phyloP scores from a whole-genome alignment of 208 protist species.

The Leishmania mexicana region DNA sequence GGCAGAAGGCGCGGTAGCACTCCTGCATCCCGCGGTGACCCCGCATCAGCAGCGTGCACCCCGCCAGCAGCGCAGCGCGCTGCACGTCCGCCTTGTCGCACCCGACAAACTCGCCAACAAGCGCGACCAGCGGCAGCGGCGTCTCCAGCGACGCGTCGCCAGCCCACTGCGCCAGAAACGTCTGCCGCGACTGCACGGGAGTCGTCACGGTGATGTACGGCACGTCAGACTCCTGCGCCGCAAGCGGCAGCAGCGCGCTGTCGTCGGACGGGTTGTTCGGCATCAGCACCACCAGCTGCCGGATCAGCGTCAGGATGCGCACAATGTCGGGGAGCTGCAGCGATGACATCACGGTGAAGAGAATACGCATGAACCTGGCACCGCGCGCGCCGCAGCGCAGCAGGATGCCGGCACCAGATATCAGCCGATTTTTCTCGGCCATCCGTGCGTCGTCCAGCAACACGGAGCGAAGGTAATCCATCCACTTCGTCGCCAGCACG shows the following conservation, averaged over 20 bases:
- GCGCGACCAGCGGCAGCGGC: conserved; percentile 40
- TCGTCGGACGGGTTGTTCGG: conserved; percentile 43
- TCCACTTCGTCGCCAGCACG: conserved; percentile 25
- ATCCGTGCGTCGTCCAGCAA: conserved; percentile 8
- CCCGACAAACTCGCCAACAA: conserved; percentile 41
- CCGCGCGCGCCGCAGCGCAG: conserved; percentile 49
- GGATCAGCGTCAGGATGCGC: conserved; percentile 39
- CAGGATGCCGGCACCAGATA: conserved; percentile 42
- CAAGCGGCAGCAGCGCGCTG: conserved; percentile 36
- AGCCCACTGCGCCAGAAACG: conserved; percentile 37
- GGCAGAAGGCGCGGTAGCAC: conserved; percentile 42
- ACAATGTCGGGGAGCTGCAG: conserved; percentile 23
- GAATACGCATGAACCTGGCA: conserved; percentile 33
- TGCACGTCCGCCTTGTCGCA: conserved; percentile 38
- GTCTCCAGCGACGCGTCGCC: conserved; percentile 41
- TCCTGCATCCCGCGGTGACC: conserved; percentile 58
- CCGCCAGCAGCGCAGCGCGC: conserved; percentile 33
- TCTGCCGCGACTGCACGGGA: conserved; percentile 31
- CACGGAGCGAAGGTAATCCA: conserved; percentile 2
- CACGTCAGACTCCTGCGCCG: conserved; percentile 27
- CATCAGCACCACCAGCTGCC: conserved; percentile 44
- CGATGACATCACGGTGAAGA: conserved; percentile 37
- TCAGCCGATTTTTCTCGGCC: conserved; percentile 31
- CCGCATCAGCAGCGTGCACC: conserved; percentile 35
- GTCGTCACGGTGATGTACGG: conserved; percentile 30